These are phyloP conservation scores for Luffa aegyptiaca DNA, from an alignment of 306 rosid genomes.

Conservation along the genomic window DNA sequence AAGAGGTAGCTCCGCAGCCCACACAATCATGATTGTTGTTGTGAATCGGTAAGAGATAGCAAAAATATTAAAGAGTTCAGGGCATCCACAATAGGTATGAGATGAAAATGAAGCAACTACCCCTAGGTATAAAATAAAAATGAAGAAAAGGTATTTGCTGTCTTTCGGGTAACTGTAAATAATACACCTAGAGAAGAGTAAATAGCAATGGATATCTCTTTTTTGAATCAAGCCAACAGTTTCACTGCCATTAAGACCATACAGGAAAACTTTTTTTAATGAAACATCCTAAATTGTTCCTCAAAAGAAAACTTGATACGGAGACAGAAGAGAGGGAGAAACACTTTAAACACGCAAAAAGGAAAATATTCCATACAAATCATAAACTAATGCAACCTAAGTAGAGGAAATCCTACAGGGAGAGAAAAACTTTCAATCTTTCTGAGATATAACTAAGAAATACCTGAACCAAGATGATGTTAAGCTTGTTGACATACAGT, in stretches of 20 bases:
- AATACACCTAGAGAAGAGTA: background rate
- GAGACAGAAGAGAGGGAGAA: too few species aligned
- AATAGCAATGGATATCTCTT: background rate
- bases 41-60: background rate
- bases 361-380: background rate
- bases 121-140: background rate
- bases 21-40: background rate
- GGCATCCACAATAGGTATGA: background rate
- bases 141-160: background rate
- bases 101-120: background rate
- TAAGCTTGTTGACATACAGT: conserved; percentile 95
- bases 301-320: background rate
- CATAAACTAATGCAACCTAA: background rate
- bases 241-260: background rate
- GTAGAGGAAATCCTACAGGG: background rate
- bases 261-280: background rate
- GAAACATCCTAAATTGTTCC: background rate
- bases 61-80: background rate
- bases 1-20: background rate
- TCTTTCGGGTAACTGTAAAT: background rate
- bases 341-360: background rate
- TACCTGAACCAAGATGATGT: conserved; percentile 96
- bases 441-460: background rate
- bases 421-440: background rate
- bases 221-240: background rate